A percentile compares a stretch with the other conserved stretches of the same genome.
Evolutionary conservation across 805 yeast genomes (phyloP).

Genomic region (Torulaspora maleeae): DNA sequence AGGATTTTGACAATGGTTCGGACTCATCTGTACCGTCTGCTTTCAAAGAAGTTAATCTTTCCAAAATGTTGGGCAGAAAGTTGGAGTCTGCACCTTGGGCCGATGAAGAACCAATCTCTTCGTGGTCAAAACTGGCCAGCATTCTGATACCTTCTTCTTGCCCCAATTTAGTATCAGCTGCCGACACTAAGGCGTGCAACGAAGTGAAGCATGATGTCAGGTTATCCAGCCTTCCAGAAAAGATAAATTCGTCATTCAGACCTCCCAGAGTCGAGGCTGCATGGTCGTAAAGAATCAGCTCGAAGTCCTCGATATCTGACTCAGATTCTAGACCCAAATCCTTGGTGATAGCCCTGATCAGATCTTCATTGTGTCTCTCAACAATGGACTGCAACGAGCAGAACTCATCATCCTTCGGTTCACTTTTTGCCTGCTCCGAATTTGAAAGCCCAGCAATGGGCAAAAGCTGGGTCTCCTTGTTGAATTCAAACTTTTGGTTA

Average conservation of each 20-base stretch:
- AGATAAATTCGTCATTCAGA: conserved; percentile 80
- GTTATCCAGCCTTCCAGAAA: conserved; percentile 88
- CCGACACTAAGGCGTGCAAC: conserved; percentile 58
- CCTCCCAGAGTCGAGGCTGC: conserved; percentile 86
- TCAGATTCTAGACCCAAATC: conserved; percentile 49
- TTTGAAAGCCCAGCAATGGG: conserved; percentile 74
- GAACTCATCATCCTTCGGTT: conserved; percentile 41
- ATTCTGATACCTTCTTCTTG: conserved; percentile 59
- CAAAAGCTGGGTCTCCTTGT: conserved; percentile 77
- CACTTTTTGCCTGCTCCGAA: conserved; percentile 23
- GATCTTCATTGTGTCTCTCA: conserved; percentile 70
- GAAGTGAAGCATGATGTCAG: conserved; percentile 84
- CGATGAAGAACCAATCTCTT: conserved; percentile 88
- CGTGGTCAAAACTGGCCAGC: conserved; percentile 88
- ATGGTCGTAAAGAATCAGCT: conserved; percentile 77
- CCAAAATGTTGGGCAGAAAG: conserved; percentile 73
- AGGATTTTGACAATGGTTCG: conserved; percentile 33
- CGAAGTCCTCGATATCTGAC: conserved; percentile 80
- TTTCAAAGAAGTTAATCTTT: conserved; percentile 54
- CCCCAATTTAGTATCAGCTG: conserved; percentile 42
- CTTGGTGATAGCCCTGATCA: conserved; percentile 63
- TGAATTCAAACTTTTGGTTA: conserved; percentile 76
- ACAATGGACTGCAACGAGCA: conserved; percentile 60
- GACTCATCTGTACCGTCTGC: conserved; percentile 37
- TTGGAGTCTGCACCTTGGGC: conserved; percentile 97